Percentiles rank a stretch among this genome's conserved stretches.
These are phyloP conservation scores for Hysterangium stoloniferum DNA, from an alignment of 768 basidiomycete species.

Conservation along the genomic window DNA sequence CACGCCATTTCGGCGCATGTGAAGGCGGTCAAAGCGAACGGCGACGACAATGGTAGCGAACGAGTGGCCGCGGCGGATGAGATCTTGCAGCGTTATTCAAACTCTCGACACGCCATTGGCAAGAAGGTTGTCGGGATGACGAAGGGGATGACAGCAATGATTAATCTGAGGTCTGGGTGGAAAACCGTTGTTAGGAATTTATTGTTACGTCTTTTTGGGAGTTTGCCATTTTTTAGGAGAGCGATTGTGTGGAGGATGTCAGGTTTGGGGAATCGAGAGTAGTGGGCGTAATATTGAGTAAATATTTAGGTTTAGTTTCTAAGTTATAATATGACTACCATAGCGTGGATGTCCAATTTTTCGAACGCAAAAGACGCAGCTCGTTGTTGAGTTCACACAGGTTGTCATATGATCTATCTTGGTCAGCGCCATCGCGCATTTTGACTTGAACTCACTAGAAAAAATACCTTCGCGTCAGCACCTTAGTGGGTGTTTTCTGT, in stretches of 20 bases:
- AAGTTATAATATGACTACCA: no score
- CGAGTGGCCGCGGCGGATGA: conserved; percentile 23
- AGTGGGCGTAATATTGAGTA: no score
- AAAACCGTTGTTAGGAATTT: not conserved
- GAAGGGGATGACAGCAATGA: conserved; percentile 25
- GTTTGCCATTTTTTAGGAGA: not conserved
- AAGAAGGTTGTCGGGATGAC: conserved; percentile 35
- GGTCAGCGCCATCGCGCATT: no score
- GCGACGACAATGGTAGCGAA: not conserved
- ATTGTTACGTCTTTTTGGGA: not conserved
- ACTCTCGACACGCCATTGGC: conserved; percentile 31
- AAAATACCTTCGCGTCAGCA: no score
- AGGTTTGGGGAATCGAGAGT: conserved; percentile 3
- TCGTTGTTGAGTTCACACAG: no score
- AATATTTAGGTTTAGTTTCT: no score
- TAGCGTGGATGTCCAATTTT: no score
- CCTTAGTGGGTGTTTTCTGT: no score
- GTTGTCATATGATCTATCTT: no score
- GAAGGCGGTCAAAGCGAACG: conserved; percentile 9
- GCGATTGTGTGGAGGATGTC: conserved; percentile 2
- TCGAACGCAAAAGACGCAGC: no score
- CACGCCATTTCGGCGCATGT: conserved; percentile 33
- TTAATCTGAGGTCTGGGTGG: not conserved
- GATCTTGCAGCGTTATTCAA: conserved; percentile 29
- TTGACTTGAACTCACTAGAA: no score